These are phyloP conservation scores for Russula sp. DNA, from an alignment of 768 basidiomycete genomes.

Conservation along the genomic window DNA sequence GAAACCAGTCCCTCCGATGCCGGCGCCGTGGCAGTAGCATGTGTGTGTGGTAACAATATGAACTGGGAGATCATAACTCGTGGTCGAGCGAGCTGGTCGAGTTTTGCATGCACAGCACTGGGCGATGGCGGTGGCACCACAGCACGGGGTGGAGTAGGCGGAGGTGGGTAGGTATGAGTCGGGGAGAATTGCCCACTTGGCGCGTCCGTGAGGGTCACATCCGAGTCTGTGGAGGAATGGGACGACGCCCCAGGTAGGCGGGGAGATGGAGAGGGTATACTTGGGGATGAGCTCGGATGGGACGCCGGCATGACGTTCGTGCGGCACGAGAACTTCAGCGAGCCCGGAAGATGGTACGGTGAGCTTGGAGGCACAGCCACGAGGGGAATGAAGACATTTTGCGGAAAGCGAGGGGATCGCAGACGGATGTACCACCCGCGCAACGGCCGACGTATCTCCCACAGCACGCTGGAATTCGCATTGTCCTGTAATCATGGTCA, in stretches of 20 bases:
- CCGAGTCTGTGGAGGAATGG: conserved; percentile 34
- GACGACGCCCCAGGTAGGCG: conserved; percentile 17
- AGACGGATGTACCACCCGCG: conserved; percentile 85
- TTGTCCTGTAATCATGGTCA: conserved; percentile 50
- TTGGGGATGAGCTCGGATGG: not conserved
- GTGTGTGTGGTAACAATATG: conserved; percentile 37
- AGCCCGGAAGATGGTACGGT: conserved; percentile 36
- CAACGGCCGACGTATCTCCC: conserved; percentile 76
- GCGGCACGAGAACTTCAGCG: conserved; percentile 40
- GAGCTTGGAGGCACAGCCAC: conserved; percentile 37
- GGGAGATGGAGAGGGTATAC: conserved; percentile 8
- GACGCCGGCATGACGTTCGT: conserved; percentile 32
- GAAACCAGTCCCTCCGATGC: conserved; percentile 32
- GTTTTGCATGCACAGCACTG: conserved; percentile 35
- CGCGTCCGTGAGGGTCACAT: conserved; percentile 34
- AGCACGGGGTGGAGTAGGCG: conserved; percentile 35
- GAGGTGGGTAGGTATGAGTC: conserved; percentile 41
- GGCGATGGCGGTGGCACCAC: conserved; percentile 36
- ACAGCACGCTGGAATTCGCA: conserved; percentile 58
- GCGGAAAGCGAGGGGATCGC: conserved; percentile 67
- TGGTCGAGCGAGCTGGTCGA: conserved; percentile 32
- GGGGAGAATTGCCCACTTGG: conserved; percentile 26
- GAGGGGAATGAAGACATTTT: conserved; percentile 41
- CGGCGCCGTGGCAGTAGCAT: conserved; percentile 29
- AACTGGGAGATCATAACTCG: conserved; percentile 33